phyloP scores from a whole-genome alignment of 139 green algal genomes.

The Astrephomene gubernaculifera region DNA sequence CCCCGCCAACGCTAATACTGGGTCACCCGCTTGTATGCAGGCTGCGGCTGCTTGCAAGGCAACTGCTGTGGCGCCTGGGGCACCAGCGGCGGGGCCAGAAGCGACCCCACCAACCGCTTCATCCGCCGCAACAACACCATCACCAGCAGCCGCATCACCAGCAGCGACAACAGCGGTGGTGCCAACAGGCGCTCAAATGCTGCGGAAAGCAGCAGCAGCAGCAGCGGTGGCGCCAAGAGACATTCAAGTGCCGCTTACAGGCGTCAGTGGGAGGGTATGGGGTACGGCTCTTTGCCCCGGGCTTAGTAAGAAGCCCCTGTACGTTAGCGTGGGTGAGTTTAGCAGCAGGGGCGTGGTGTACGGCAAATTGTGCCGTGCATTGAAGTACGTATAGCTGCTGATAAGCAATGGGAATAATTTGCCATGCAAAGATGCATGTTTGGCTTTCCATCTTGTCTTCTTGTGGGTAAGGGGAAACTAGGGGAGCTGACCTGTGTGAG shows the following conservation, averaged over 20 bases:
- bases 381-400: no score
- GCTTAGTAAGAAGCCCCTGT: constrained; percentile 53
- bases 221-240: background rate
- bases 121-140: background rate
- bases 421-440: no score
- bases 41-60: background rate
- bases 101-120: no score
- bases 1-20: no score
- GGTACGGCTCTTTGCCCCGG: constrained; percentile 58
- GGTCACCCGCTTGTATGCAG: no score
- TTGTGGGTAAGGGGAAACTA: no score
- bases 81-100: background rate
- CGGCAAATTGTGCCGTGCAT: no score
- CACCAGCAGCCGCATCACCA: background rate
- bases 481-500: no score
- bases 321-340: constrained; percentile 64
- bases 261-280: constrained; percentile 33
- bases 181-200: background rate
- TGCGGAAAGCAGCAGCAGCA: background rate
- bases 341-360: background rate
- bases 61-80: background rate
- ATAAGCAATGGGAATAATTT: background rate
- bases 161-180: background rate
- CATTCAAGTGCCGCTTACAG: constrained; percentile 30
- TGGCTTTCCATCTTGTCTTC: no score